Conservation (phyloP, 352 stramenopile species). For the Paralagenidium karlingii region DNA sequence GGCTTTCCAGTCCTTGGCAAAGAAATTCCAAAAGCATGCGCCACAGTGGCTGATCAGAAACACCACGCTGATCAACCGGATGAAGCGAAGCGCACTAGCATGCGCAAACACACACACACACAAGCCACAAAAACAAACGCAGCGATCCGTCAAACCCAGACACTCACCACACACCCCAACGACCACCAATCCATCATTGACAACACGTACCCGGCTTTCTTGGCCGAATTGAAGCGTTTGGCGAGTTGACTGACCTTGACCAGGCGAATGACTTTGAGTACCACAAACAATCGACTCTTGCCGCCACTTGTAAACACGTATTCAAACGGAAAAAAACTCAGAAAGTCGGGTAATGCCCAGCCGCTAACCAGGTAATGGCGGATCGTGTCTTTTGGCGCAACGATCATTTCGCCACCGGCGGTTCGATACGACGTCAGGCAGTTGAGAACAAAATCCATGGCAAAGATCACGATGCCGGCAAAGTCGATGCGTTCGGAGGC, state of each 20-base stretch:
- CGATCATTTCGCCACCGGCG: constrained; percentile 34
- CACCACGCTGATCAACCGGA: constrained; percentile 31
- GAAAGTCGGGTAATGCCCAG: constrained; percentile 43
- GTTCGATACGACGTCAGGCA: constrained; percentile 40
- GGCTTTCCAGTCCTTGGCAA: constrained; percentile 25
- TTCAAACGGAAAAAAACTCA: constrained; percentile 63
- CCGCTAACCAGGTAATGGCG: constrained; percentile 35
- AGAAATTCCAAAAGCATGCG: constrained; percentile 52
- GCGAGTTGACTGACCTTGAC: constrained; percentile 53
- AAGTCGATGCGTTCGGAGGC: no score
- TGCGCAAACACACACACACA: no score
- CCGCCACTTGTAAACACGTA: constrained; percentile 13
- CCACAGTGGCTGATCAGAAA: constrained; percentile 37
- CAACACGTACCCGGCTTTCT: constrained; percentile 59
- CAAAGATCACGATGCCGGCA: constrained; percentile 24
- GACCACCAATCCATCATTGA: no score
- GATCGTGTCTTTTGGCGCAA: constrained; percentile 18
- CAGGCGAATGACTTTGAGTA: constrained; percentile 53
- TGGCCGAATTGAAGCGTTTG: constrained; percentile 34
- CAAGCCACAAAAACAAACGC: no score
- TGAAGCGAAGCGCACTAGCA: constrained; percentile 40
- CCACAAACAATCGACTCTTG: constrained; percentile 35
- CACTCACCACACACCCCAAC: no score
- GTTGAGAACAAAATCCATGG: constrained; percentile 40
- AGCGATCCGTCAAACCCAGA: no score